These are phyloP conservation scores for Piromyces finnis DNA, from an alignment of 192 early-diverging fungal species.

Conservation along the genomic window DNA sequence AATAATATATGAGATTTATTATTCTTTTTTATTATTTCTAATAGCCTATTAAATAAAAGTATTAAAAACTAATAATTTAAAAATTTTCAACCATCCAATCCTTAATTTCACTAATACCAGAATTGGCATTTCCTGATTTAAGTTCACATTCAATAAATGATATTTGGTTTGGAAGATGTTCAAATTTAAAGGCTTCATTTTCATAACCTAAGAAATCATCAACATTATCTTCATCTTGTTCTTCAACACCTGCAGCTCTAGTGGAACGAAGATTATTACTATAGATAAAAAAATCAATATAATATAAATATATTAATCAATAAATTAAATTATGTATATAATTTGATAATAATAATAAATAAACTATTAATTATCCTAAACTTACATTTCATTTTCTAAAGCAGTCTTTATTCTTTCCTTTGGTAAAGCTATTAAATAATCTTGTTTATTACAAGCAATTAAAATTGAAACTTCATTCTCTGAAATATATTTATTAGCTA, in stretches of 20 bases:
- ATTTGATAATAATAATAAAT: no score
- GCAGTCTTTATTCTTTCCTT: conserved; percentile 39
- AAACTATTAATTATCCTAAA: background rate
- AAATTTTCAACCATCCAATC: background rate
- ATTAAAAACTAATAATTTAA: background rate
- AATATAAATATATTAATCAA: background rate
- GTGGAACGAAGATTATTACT: conserved; percentile 47
- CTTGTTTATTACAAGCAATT: conserved; percentile 71
- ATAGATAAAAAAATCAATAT: background rate
- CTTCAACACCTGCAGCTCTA: conserved; percentile 44
- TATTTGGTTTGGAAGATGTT: conserved; percentile 53
- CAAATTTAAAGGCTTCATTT: conserved; percentile 59
- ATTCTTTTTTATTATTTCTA: no score
- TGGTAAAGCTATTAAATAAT: conserved; percentile 49
- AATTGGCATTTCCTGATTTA: background rate
- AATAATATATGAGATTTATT: no score
- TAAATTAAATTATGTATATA: no score
- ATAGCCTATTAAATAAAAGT: no score
- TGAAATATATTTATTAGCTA: conserved; percentile 40
- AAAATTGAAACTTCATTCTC: conserved; percentile 40
- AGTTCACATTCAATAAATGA: conserved; percentile 31
- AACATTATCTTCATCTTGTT: conserved; percentile 39
- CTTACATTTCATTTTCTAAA: conserved; percentile 61
- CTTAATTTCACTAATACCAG: background rate
- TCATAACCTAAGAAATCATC: conserved; percentile 66